These are phyloP conservation scores for Claviceps sp. DNA, from an alignment of 2,329 filamentous ascomycete species.

Conservation along the genomic window DNA sequence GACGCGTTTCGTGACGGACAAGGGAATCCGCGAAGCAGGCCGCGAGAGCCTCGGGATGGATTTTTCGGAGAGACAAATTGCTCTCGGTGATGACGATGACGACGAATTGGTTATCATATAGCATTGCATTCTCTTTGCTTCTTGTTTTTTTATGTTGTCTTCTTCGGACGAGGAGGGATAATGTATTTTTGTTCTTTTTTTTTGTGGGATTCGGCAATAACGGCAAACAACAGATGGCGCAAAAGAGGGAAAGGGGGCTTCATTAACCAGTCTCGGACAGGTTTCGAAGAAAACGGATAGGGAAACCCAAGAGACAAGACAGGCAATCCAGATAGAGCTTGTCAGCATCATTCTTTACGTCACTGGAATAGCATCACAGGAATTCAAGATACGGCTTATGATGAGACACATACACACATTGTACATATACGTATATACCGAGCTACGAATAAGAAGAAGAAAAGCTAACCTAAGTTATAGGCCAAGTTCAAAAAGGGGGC, in stretches of 20 bases:
- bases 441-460: no score
- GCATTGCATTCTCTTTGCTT: slow-evolving; percentile 6
- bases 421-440: no score
- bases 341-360: not conserved
- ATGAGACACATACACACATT: not conserved
- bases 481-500: no score
- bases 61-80: slow-evolving; percentile 20
- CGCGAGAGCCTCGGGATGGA: slow-evolving; percentile 57
- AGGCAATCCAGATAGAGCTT: not conserved
- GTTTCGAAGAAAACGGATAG: no score
- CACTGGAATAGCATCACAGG: not conserved
- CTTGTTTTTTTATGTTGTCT: not conserved
- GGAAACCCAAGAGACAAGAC: no score
- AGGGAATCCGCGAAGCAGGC: slow-evolving; percentile 64
- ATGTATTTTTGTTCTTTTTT: not conserved
- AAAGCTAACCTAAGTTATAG: not conserved
- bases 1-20: slow-evolving; percentile 67
- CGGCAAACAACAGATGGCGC: no score
- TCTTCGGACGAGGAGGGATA: not conserved
- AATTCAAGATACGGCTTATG: not conserved
- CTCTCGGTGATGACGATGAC: slow-evolving; percentile 31
- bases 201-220: not conserved
- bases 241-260: no score
- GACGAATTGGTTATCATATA: slow-evolving; percentile 38
- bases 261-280: no score